Conservation (phyloP, 129 eudicot genomes). For the Artemisia annua region DNA sequence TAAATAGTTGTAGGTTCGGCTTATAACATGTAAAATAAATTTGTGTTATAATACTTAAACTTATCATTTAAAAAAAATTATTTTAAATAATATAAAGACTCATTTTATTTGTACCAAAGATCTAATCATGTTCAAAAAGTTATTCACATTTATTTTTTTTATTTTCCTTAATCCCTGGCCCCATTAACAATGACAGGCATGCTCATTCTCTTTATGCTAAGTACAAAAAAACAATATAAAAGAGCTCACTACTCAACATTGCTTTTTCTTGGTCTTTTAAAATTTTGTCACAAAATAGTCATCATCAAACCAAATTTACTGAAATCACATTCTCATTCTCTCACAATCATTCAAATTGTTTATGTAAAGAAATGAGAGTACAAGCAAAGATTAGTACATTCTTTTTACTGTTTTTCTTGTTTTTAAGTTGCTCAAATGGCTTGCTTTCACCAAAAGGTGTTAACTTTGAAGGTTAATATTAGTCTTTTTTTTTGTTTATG, state of each 20-base stretch:
- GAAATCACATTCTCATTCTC: conserved; percentile 1
- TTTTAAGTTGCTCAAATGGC: conserved; percentile 42
- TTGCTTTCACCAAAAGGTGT: conserved; percentile 93
- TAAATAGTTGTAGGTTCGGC: no score
- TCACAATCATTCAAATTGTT: conserved; percentile 13
- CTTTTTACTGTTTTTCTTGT: conserved; percentile 44
- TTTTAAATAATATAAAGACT: no score
- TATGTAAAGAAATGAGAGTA: conserved; percentile 49
- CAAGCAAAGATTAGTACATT: conserved; percentile 30
- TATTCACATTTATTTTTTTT: background rate
- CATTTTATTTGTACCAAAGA: background rate
- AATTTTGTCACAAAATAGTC: conserved; percentile 32
- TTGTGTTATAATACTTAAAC: no score
- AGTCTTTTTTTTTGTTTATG: background rate
- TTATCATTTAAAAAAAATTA: no score
- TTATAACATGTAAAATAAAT: no score
- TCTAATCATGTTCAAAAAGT: background rate
- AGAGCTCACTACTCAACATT: conserved; percentile 22
- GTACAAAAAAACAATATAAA: conserved; percentile 42
- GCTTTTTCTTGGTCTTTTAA: conserved; percentile 40
- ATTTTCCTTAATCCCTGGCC: conserved; percentile 40
- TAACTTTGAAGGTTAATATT: conserved; percentile 80
- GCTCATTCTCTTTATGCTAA: conserved; percentile 58
- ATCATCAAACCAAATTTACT: background rate
- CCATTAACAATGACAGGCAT: conserved; percentile 58